Base-by-base conservation (phyloP, 441 rosid species). In the Cnidoscolus chayamansa region DNA sequence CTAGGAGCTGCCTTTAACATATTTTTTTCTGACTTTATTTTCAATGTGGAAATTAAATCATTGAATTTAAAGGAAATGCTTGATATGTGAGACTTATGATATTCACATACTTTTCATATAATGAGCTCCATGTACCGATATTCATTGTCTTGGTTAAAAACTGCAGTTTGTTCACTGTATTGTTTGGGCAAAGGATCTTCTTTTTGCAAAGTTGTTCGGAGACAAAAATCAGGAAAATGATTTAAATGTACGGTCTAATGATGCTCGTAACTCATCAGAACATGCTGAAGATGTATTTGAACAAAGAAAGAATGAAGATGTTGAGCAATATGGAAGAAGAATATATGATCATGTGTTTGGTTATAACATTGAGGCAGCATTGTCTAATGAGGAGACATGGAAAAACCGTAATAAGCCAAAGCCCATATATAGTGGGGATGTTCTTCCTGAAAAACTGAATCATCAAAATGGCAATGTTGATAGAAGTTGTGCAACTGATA, bases 171-270 rank as follows among this genome's bases (percentile, higher is more conserved):
- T 95, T 83, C 99, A 95, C 81, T 95, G 99, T 80, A 84, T 95
- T 71, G 99, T 95, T n/a, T 95, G 99, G 99, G 98, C 99, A 10
- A 95, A 91, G 80, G 99, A 95, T 65, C 82, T 95, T 68, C 96
- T 95, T 74, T 95, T 95, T 84, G 92, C 98, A 0, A 93, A 95
- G 86, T 77, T 93, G 83, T 91, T 95, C 85, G 99, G 99, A 19
- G 99, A 95, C 83, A 91, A 85, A 79, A 91, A 89, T 79, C 97
- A 85, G 77, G 99, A 85, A 64, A 95, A 95, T 86, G 99, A 95
- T 87, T 84, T 95, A 64, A 95, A 93, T 71, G 96, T 95, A 70
- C 97, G 87, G 49, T 84, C 99, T 53, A 86, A 78, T 81, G 93
- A 84, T 76, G 77, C 89, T 72, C 79, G 86, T 55, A 83, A 82